Base-by-base conservation (phyloP, 2,329 filamentous ascomycete genomes). In the Colletotrichum kahawae region DNA sequence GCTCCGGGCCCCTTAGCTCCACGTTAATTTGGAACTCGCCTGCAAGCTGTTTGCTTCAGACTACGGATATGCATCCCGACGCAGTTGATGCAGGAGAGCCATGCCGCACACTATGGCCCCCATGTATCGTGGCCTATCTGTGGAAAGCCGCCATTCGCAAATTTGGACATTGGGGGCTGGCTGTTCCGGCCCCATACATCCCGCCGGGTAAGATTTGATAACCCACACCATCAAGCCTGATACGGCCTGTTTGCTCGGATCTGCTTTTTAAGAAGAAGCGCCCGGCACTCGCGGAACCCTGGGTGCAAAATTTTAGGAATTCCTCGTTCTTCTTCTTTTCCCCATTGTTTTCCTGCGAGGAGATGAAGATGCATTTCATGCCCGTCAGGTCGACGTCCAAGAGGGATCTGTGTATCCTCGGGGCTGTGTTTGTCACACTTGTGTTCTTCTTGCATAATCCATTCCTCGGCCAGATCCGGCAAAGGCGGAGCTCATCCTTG, bases 351-450 rank as follows among this genome's bases (percentile, higher is more conserved):
- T 38, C 14, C 4, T 36, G 43, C 6, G 51, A n/a, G 9, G 43
- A 27, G 24, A 62, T 34, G 38, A 73, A 27, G 27, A 73, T 75
- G 69, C 34, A 59, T 34, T 36, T 72, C 13, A 21, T 75, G 27
- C 43, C 62, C 16, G 18, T 72, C 10, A 71, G 72, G 27, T 29
- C 56, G n/a, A 62, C 56, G 56, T 62, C 68, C 68, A 75, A 64
- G 63, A 75, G 34, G 38, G 57, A 63, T 43, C 21, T 67, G 9
- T 63, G 38, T 48, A 29, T 75, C 18, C 1, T 75, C 4, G 72
- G 38, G 14, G 72, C 63, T 0, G 33, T 51, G n/a, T 67, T 75
- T n/a, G 21, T 72, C 7, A 67, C 63, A 14, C 24, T 71, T 0
- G 29, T 67, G 2, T 4, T 75, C 12, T 48, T 67, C 27, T 21